These are phyloP conservation scores for Rhypophila decipiens DNA, from an alignment of 495 filamentous ascomycete genomes.

Conservation along the genomic window DNA sequence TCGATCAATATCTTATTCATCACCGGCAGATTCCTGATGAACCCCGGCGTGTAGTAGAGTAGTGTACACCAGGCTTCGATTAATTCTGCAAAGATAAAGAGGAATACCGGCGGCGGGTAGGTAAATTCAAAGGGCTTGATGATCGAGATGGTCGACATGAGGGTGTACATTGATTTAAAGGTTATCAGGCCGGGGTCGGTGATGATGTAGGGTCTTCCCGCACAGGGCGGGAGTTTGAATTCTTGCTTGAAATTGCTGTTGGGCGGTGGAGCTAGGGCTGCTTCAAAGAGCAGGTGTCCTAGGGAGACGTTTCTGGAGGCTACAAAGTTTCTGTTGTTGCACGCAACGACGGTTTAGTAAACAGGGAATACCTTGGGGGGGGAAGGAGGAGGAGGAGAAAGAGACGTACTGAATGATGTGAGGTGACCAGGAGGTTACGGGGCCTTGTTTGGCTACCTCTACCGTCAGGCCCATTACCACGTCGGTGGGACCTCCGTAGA, in stretches of 20 bases:
- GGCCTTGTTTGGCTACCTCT: constrained; percentile 9
- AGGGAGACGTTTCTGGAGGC: constrained; percentile 51
- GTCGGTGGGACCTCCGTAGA: constrained; percentile 47
- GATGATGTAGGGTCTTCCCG: constrained; percentile 37
- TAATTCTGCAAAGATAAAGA: constrained; percentile 42
- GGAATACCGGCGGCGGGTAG: constrained; percentile 33
- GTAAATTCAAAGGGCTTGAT: constrained; percentile 23
- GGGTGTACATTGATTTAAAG: constrained; percentile 27
- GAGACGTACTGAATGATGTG: constrained; percentile 36
- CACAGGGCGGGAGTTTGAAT: constrained; percentile 33
- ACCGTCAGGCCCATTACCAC: constrained; percentile 29
- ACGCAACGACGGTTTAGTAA: constrained; percentile 1
- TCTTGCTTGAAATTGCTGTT: no score
- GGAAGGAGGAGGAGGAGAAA: not conserved
- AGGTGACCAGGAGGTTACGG: constrained; percentile 36
- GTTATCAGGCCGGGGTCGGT: constrained; percentile 31
- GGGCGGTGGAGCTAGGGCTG: constrained; percentile 33
- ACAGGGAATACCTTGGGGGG: not conserved
- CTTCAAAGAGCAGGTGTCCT: constrained; percentile 51
- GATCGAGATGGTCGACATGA: constrained; percentile 10
- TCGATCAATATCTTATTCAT: constrained; percentile 28
- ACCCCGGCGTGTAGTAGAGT: constrained; percentile 22
- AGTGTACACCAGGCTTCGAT: constrained; percentile 37
- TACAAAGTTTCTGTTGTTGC: constrained; percentile 41
- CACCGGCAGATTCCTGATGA: constrained; percentile 28